These are phyloP conservation scores for Aegilops longissima DNA, from an alignment of 176 grass and related monocot genomes.

Conservation along the genomic window DNA sequence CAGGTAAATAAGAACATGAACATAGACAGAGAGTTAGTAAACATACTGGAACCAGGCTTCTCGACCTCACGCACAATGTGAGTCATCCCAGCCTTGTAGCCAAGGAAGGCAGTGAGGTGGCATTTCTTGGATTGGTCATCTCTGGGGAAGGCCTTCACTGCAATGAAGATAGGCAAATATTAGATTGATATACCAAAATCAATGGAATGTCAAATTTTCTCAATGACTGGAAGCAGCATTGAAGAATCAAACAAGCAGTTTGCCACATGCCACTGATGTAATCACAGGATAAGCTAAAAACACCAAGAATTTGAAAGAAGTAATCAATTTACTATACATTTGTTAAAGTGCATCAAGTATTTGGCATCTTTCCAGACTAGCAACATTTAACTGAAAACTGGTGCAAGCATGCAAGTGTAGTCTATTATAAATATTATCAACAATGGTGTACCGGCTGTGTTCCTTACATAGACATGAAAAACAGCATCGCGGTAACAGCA, in stretches of 20 bases:
- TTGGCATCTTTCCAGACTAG: not conserved
- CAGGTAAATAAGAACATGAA: not conserved
- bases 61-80: conserved; percentile 98
- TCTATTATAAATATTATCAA: not conserved
- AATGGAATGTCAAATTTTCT: too few species aligned
- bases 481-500: not conserved
- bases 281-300: not conserved
- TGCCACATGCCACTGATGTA: not conserved
- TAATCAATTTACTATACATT: not conserved
- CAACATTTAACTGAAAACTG: not conserved
- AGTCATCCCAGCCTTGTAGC: conserved; percentile 98
- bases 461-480: not conserved
- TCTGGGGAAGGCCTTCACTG: conserved; percentile 91
- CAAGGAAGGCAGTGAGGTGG: conserved; percentile 89
- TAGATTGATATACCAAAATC: not conserved
- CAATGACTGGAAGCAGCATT: not conserved
- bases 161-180: conserved; percentile 1
- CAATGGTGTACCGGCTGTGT: too few species aligned
- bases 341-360: not conserved
- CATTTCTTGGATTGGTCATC: conserved; percentile 64
- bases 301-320: not conserved
- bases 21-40: not conserved
- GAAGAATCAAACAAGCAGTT: not conserved
- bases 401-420: not conserved
- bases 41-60: conserved; percentile 72